phyloP scores from a whole-genome alignment of 768 basidiomycete genomes.

The Amanita rubescens region DNA sequence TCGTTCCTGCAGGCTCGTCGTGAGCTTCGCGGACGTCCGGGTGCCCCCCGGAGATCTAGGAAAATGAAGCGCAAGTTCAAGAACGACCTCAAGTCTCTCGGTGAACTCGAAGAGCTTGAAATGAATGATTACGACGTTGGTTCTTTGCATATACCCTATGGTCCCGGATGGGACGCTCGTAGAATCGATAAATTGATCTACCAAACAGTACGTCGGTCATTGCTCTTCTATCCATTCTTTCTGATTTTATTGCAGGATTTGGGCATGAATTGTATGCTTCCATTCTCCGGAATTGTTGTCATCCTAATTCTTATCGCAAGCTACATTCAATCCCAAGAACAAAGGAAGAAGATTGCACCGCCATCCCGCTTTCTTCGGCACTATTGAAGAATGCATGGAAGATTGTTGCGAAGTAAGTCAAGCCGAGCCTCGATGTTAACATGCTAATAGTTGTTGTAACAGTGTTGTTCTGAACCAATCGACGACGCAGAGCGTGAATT shows the following conservation, averaged over 20 bases:
- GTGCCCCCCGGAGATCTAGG: slow-evolving; percentile 20
- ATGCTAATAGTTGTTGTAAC: not conserved
- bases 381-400: slow-evolving; percentile 27
- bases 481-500: slow-evolving; percentile 48
- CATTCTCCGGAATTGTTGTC: not conserved
- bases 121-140: slow-evolving; percentile 52
- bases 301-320: not conserved
- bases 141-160: slow-evolving; percentile 52
- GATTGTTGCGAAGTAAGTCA: slow-evolving; percentile 52
- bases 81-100: slow-evolving; percentile 46
- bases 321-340: slow-evolving; percentile 11
- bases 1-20: slow-evolving; percentile 43
- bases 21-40: slow-evolving; percentile 41
- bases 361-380: slow-evolving; percentile 6
- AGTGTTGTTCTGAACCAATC: slow-evolving; percentile 50
- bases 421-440: not conserved
- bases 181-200: slow-evolving; percentile 51
- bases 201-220: slow-evolving; percentile 43
- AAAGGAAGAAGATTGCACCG: slow-evolving; percentile 6
- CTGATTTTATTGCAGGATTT: slow-evolving; percentile 2
- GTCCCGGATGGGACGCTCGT: slow-evolving; percentile 49
- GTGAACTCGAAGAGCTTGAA: slow-evolving; percentile 35
- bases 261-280: slow-evolving; percentile 5
- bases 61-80: slow-evolving; percentile 36
- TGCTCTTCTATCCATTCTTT: slow-evolving; percentile 7